Evolutionary conservation across 148 eudicot genomes (phyloP).

Genomic region (Cornus florida): DNA sequence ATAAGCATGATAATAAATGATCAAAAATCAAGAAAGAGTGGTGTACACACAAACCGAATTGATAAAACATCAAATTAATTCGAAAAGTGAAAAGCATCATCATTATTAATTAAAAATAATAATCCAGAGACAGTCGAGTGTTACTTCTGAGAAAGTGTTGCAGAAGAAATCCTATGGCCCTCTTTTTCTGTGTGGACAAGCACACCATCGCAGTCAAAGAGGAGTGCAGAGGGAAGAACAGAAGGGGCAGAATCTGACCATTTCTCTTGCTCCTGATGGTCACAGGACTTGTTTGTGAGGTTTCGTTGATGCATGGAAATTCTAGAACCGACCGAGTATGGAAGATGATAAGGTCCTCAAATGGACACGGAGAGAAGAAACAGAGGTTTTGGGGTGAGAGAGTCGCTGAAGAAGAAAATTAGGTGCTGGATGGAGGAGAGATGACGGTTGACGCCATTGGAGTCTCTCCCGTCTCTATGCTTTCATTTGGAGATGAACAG

Average conservation of each 20-base stretch:
- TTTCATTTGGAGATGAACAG: background rate
- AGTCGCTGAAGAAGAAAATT: slow-evolving; percentile 14
- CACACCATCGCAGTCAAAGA: slow-evolving; percentile 96
- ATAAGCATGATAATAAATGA: background rate
- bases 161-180: slow-evolving; percentile 93
- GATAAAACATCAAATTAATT: background rate
- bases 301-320: background rate
- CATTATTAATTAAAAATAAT: no score
- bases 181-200: slow-evolving; percentile 96
- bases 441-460: slow-evolving; percentile 41
- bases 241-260: slow-evolving; percentile 44
- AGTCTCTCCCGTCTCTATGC: slow-evolving; percentile 1
- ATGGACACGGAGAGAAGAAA: slow-evolving; percentile 3
- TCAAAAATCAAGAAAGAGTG: no score
- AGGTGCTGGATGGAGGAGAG: slow-evolving; percentile 24
- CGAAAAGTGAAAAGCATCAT: background rate
- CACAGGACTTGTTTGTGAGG: background rate
- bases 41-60: background rate
- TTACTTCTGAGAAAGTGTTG: slow-evolving; percentile 87
- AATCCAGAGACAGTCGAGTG: no score
- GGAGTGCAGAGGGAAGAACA: slow-evolving; percentile 71
- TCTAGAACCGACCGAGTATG: slow-evolving; percentile 16
- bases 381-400: slow-evolving; percentile 15
- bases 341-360: slow-evolving; percentile 12
- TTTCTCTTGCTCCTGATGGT: background rate